A percentile compares a stretch with the other conserved stretches of the same genome.
Evolutionary conservation across 225 moss, liverwort and hornwort genomes (phyloP).

Genomic region (Bryoerythrophyllum caledonicum): DNA sequence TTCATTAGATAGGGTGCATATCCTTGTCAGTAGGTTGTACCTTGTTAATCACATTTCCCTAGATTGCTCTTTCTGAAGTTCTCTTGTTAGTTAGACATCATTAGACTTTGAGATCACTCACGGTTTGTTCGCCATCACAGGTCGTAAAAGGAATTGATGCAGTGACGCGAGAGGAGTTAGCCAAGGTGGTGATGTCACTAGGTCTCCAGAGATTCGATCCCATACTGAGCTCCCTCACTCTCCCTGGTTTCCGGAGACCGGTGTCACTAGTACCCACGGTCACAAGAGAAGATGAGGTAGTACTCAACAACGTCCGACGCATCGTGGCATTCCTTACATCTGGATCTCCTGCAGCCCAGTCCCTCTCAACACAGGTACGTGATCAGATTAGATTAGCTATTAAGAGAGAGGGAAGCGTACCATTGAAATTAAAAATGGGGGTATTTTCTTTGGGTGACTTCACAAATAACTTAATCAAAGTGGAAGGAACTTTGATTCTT

Average conservation of each 20-base stretch:
- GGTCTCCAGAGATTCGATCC: conserved; percentile 91
- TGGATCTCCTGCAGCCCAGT: conserved; percentile 60
- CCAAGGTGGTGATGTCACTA: conserved; percentile 66
- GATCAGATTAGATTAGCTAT: conserved; percentile 3
- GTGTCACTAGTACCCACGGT: conserved; percentile 69
- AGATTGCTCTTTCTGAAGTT: background rate
- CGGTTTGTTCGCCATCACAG: conserved; percentile 35
- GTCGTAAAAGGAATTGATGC: conserved; percentile 98
- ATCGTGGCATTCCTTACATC: conserved; percentile 75
- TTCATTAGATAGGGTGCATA: background rate
- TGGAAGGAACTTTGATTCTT: background rate
- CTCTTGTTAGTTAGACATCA: background rate
- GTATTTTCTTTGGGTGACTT: too few species aligned
- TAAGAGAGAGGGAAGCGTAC: background rate
- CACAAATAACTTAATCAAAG: too few species aligned
- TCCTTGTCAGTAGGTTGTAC: background rate
- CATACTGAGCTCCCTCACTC: conserved; percentile 51
- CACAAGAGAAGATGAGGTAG: conserved; percentile 84
- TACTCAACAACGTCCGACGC: conserved; percentile 80
- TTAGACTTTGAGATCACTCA: conserved; percentile 9
- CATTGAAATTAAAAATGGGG: too few species aligned
- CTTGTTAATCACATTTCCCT: background rate
- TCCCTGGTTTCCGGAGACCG: conserved; percentile 64
- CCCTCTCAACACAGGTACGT: conserved; percentile 44
- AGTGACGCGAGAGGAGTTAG: conserved; percentile 84